Conservation (phyloP, 345 rosid genomes). For the Syzygium jambos region DNA sequence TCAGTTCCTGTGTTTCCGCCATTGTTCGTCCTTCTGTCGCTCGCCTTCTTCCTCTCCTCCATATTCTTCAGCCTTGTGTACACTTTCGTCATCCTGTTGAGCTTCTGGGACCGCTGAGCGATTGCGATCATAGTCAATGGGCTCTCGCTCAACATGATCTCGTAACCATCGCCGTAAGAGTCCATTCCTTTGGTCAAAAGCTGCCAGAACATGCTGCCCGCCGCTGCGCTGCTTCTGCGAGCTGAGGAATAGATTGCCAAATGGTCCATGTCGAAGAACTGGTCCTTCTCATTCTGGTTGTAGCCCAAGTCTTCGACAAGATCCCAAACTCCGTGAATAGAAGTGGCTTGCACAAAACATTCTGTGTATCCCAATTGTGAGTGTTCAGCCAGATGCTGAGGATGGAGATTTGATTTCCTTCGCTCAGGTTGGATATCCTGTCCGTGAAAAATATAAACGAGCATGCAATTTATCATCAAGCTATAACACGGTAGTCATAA, state of each 20-base stretch:
- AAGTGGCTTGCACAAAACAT: conserved; percentile 47
- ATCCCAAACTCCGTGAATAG: conserved; percentile 59
- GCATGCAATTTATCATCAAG: not conserved
- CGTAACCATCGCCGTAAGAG: conserved; percentile 53
- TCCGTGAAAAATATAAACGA: not conserved
- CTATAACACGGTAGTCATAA: not conserved
- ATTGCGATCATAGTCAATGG: conserved; percentile 34
- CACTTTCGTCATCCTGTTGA: conserved; percentile 42
- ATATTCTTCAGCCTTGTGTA: conserved; percentile 29
- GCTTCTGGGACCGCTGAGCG: conserved; percentile 39
- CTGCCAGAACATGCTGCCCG: conserved; percentile 66
- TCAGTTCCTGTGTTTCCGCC: not conserved
- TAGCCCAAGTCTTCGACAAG: conserved; percentile 21
- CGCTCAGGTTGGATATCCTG: conserved; percentile 36
- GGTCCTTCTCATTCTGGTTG: conserved; percentile 31
- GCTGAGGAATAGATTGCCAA: conserved; percentile 48
- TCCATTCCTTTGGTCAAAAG: conserved; percentile 52
- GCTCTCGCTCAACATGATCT: conserved; percentile 44
- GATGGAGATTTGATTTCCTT: conserved; percentile 30
- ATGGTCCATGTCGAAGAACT: conserved; percentile 35
- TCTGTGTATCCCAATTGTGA: conserved; percentile 56
- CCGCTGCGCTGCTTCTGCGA: conserved; percentile 40
- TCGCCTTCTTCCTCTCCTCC: conserved; percentile 27
- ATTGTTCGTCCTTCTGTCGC: not conserved
- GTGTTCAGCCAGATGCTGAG: conserved; percentile 35